Base-by-base conservation (phyloP, 495 filamentous ascomycete species). In the Aspergillus leporis region DNA sequence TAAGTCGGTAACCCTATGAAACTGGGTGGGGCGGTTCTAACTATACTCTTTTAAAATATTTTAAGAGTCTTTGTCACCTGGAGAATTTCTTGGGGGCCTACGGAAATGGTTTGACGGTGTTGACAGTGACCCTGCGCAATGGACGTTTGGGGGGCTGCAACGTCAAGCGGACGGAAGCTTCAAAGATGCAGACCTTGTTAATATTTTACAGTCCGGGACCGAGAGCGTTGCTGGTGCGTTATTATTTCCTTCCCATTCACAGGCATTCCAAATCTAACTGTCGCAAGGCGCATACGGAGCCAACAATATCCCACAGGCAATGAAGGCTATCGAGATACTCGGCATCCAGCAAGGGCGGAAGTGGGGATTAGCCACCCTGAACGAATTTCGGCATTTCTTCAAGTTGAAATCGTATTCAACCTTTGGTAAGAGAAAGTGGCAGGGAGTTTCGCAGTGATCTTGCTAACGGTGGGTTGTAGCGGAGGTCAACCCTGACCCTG, bases 311-410 rank as follows among this genome's bases (percentile, higher is more conserved):
- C 90, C 90, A 0, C 70, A 72, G n/a, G 78, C 84, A 23, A 76
- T 93, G 80, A 79, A 81, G 30, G 78, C 83, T 1, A 76, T 93
- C 18, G 90, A 92, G 68, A 86, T 92, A 46, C 73, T 91, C 0
- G 89, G 90, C 28, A 92, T 93, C 54, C 75, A 88, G 51, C 86
- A 90, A 62, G 83, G 84, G 6, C 81, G 90, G 16, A 76, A 81
- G 25, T 92, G 90, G 90, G 85, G 86, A 55, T 66, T 89, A 4
- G 85, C 85, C 0, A 82, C 86, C 3, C 73, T 93, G 45, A 93
- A 93, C 70, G 90, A 93, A 70, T 90, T 92, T 73, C 74, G 89
- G 40, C 78, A 82, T 66, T 87, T 90, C 74, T 90, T 91, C 61
- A 83, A 82, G 4, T 76, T 92, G 0, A 84, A 85, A 64, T 80